Percentiles rank a stretch among this genome's conserved stretches.
Evolutionary conservation across 306 rosid species (phyloP).

Genomic region (Lithocarpus polystachyus): DNA sequence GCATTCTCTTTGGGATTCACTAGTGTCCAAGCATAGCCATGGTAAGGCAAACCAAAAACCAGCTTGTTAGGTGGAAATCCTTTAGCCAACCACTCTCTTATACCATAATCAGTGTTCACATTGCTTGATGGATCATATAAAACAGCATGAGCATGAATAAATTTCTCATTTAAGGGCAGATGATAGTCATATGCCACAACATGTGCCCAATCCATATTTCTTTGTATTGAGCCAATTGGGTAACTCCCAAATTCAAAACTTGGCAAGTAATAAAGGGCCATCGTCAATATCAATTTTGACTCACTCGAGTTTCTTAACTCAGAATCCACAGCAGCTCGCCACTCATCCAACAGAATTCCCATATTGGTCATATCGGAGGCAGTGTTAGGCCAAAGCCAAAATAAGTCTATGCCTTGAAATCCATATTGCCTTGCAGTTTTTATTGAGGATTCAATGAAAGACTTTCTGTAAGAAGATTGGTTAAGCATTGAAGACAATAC

Average conservation of each 20-base stretch:
- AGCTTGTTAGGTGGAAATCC: slow-evolving; percentile 21
- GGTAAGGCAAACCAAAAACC: slow-evolving; percentile 33
- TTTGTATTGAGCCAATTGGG: slow-evolving; percentile 41
- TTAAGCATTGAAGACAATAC: slow-evolving; percentile 17
- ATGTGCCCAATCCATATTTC: slow-evolving; percentile 31
- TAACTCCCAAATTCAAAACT: slow-evolving; percentile 11
- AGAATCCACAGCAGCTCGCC: slow-evolving; percentile 29
- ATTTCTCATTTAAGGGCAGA: slow-evolving; percentile 14
- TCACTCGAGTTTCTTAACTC: slow-evolving; percentile 32
- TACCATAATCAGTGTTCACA: slow-evolving; percentile 16
- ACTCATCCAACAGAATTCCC: slow-evolving; percentile 23
- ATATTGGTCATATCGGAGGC: slow-evolving; percentile 3
- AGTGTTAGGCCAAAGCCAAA: slow-evolving; percentile 12
- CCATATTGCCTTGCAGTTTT: slow-evolving; percentile 25
- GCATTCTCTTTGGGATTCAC: slow-evolving; percentile 3
- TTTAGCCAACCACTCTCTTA: slow-evolving; percentile 15
- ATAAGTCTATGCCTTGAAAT: slow-evolving; percentile 29
- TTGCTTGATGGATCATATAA: slow-evolving; percentile 22
- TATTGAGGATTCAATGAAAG: slow-evolving; percentile 33
- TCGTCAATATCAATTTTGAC: slow-evolving; percentile 37
- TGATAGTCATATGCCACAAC: slow-evolving; percentile 23
- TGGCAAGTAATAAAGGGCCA: slow-evolving; percentile 32
- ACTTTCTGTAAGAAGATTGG: slow-evolving; percentile 5
- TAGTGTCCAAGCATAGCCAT: slow-evolving; percentile 31
- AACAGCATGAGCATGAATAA: slow-evolving; percentile 25